Evolutionary conservation across 176 grass and related monocot genomes (phyloP).

Genomic region (Paspalum vaginatum): DNA sequence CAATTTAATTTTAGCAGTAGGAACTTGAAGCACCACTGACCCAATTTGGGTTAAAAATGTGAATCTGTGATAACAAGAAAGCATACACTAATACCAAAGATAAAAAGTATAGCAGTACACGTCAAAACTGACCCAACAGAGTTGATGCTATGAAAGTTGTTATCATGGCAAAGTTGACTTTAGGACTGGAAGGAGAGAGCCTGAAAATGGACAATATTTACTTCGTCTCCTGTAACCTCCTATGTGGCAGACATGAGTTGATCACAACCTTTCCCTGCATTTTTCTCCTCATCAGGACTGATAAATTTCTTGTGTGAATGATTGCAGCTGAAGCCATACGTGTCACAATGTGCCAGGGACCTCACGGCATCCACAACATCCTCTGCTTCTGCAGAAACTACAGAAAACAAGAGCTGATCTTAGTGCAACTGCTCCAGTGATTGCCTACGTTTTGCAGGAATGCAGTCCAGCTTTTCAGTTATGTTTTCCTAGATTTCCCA

Average conservation of each 20-base stretch:
- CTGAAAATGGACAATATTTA: not conserved
- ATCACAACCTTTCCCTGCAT: not conserved
- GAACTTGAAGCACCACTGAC: not conserved
- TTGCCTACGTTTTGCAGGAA: conserved; percentile 23
- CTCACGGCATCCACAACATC: conserved; percentile 44
- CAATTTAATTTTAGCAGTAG: not conserved
- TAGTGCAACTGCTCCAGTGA: not conserved
- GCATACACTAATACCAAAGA: not conserved
- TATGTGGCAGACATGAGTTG: not conserved
- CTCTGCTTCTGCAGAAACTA: conserved; percentile 56
- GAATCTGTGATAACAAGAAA: not conserved
- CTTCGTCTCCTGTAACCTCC: not conserved
- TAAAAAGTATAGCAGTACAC: not conserved
- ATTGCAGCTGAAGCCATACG: conserved; percentile 87
- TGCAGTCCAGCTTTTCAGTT: not conserved
- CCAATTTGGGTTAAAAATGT: not conserved
- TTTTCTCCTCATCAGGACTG: not conserved
- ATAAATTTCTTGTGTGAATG: conserved; percentile 22
- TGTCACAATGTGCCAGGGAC: conserved; percentile 71
- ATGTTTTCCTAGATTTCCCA: conserved; percentile 18
- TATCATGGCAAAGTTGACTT: not conserved
- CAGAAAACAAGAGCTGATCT: conserved; percentile 61
- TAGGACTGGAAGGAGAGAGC: not conserved
- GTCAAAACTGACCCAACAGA: not conserved
- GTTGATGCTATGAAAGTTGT: not conserved